Evolutionary conservation across 2,329 filamentous ascomycete species (phyloP).

Genomic region (Fusarium temperatum): DNA sequence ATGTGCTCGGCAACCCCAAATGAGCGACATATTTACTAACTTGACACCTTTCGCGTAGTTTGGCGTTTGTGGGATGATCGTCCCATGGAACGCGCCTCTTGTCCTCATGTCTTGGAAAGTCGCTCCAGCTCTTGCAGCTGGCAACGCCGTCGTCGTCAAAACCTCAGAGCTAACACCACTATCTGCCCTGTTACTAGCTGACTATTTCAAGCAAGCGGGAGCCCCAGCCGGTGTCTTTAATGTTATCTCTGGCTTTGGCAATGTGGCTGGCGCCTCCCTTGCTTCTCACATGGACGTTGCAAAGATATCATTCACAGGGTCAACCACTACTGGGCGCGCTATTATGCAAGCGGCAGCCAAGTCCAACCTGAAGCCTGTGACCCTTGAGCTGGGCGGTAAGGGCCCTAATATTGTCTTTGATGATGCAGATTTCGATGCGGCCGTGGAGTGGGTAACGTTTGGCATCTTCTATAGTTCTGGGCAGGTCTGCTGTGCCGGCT

Average conservation of each 20-base stretch:
- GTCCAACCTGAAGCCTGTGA: background rate
- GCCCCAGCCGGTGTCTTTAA: background rate
- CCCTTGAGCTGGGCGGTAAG: background rate
- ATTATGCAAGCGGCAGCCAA: background rate
- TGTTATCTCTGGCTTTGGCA: background rate
- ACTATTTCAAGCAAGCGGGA: background rate
- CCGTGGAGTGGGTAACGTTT: background rate
- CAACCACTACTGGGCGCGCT: background rate
- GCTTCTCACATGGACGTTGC: background rate
- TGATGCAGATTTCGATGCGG: background rate
- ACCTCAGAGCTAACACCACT: fast-evolving
- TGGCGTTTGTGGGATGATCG: background rate
- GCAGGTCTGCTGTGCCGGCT: background rate
- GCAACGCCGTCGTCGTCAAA: background rate
- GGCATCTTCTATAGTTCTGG: background rate
- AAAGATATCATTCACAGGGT: background rate
- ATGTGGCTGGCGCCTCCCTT: background rate
- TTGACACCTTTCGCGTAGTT: fast-evolving
- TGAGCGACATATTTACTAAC: fast-evolving
- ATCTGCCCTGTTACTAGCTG: background rate
- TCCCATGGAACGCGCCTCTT: background rate
- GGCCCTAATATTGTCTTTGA: background rate
- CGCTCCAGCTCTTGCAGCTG: background rate
- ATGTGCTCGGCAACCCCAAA: background rate
- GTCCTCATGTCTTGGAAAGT: background rate